These are phyloP conservation scores for Yamadazyma buinensis DNA, from an alignment of 1,139 yeast species.

Conservation along the genomic window DNA sequence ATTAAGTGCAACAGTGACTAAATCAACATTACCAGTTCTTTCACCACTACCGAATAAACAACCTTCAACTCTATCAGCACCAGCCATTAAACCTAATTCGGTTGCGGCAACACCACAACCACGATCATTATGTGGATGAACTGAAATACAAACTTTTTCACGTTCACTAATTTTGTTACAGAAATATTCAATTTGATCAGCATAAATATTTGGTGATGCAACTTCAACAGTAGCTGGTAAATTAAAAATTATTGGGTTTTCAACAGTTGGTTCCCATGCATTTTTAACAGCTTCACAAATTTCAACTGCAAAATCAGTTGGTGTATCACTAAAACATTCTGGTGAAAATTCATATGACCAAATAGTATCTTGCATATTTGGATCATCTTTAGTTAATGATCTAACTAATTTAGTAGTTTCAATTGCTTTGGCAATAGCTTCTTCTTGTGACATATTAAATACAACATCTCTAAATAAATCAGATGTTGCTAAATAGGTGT, in stretches of 20 bases:
- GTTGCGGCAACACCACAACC: conserved; percentile 99
- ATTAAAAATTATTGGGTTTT: conserved; percentile 87
- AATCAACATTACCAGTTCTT: conserved; percentile 96
- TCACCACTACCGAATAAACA: conserved; percentile 98
- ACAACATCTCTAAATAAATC: conserved; percentile 90
- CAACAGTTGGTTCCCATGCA: conserved; percentile 87
- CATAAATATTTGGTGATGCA: conserved; percentile 89
- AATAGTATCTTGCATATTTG: conserved; percentile 61
- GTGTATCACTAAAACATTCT: conserved; percentile 90
- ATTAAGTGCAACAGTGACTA: conserved; percentile 88
- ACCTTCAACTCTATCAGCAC: conserved; percentile 97
- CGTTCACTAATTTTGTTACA: conserved; percentile 74
- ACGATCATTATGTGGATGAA: conserved; percentile 95
- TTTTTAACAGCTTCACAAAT: conserved; percentile 93
- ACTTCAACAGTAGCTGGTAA: conserved; percentile 98
- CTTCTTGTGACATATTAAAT: conserved; percentile 78
- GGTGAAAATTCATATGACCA: conserved; percentile 96
- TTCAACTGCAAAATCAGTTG: conserved; percentile 74
- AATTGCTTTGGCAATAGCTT: conserved; percentile 76
- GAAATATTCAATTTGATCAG: conserved; percentile 94
- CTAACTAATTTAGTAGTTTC: conserved; percentile 79
- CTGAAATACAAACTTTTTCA: conserved; percentile 81
- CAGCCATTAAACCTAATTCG: conserved; percentile 89
- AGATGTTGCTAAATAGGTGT: conserved; percentile 88
- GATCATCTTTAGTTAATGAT: conserved; percentile 85